Evolutionary conservation across 208 protist species (phyloP).

Genomic region (Lotmaria passim): DNA sequence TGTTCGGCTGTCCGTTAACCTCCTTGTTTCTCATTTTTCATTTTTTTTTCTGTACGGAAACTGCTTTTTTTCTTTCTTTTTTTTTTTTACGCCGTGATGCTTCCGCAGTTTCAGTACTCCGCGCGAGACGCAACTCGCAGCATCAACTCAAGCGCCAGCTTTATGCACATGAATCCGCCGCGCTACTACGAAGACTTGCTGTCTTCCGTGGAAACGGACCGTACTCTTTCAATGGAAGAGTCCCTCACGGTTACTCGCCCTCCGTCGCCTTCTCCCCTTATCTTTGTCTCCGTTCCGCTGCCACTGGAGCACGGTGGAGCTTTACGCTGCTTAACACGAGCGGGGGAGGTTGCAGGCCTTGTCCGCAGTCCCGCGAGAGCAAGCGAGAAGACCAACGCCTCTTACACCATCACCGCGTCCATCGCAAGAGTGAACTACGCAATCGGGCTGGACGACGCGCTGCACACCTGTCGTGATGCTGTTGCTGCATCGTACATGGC

Average conservation of each 20-base stretch:
- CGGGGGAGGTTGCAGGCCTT: background rate
- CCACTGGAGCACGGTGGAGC: background rate
- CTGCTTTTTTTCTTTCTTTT: constrained; percentile 15
- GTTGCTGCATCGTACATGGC: background rate
- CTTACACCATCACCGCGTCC: no score
- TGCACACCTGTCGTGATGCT: no score
- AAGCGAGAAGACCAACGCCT: background rate
- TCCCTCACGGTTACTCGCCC: background rate
- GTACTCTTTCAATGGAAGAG: background rate
- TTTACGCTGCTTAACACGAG: background rate
- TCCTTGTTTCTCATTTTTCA: constrained; percentile 25
- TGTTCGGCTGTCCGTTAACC: background rate
- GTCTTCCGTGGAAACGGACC: constrained; percentile 11
- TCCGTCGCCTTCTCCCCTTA: constrained; percentile 16
- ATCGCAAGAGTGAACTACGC: no score
- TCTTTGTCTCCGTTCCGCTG: constrained; percentile 19
- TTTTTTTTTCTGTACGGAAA: constrained; percentile 15
- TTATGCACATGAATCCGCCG: constrained; percentile 2
- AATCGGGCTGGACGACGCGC: no score
- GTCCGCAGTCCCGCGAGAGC: constrained; percentile 5
- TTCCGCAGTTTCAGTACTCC: background rate
- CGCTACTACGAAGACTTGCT: constrained; percentile 18
- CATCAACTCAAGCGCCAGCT: constrained; percentile 2
- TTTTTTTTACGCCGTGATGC: background rate
- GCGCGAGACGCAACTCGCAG: background rate